Evolutionary conservation across 768 basidiomycete genomes (phyloP).

Genomic region (Suillus americanus): DNA sequence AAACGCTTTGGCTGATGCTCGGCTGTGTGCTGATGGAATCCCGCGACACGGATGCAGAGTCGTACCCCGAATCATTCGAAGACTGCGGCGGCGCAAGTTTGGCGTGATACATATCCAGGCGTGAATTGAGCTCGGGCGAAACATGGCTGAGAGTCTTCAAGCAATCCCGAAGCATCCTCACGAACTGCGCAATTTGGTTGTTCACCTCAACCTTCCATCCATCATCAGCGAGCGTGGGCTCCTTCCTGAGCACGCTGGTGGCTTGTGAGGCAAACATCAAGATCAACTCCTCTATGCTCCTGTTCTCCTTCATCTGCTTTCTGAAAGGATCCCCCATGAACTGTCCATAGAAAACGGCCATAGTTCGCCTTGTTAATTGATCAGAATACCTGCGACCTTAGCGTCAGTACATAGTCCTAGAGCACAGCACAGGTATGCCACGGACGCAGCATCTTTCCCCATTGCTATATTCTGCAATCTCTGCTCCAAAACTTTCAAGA

Average conservation of each 20-base stretch:
- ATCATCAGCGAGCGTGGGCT: conserved; percentile 78
- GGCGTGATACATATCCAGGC: conserved; percentile 81
- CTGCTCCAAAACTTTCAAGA: conserved; percentile 87
- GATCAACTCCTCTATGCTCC: conserved; percentile 97
- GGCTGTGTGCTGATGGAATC: conserved; percentile 45
- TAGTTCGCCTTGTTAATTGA: conserved; percentile 83
- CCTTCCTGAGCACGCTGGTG: conserved; percentile 85
- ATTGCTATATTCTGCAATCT: conserved; percentile 90
- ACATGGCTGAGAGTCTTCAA: conserved; percentile 72
- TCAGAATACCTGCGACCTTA: conserved; percentile 70
- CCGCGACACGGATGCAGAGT: conserved; percentile 57
- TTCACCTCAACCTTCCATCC: conserved; percentile 94
- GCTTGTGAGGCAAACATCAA: conserved; percentile 94
- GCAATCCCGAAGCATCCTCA: conserved; percentile 82
- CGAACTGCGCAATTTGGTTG: conserved; percentile 87
- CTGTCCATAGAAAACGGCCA: conserved; percentile 91
- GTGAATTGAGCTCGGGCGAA: conserved; percentile 75
- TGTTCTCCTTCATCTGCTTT: conserved; percentile 90
- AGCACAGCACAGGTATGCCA: conserved; percentile 18
- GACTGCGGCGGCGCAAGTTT: conserved; percentile 70
- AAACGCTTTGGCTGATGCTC: conserved; percentile 45
- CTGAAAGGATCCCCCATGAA: conserved; percentile 85
- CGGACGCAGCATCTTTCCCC: conserved; percentile 88
- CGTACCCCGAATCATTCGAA: conserved; percentile 65
- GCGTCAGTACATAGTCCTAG: conserved; percentile 9